These are phyloP conservation scores for Ramaria sp. DNA, from an alignment of 768 basidiomycete genomes.

Conservation along the genomic window DNA sequence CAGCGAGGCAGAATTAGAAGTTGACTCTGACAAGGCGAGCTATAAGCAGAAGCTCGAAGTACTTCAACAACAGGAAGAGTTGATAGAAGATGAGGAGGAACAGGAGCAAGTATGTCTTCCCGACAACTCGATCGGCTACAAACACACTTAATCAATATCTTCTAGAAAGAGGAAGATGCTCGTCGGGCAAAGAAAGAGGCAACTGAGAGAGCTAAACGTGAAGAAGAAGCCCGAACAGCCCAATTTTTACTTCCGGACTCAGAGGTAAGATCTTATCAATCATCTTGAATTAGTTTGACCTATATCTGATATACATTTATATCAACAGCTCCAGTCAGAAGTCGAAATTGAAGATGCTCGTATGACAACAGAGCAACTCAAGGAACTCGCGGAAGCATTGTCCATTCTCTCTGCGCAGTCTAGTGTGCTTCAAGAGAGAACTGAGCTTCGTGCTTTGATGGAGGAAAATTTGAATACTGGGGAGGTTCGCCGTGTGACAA, in stretches of 20 bases:
- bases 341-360: constrained; percentile 64
- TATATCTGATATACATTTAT: not conserved
- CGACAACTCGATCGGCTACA: not conserved
- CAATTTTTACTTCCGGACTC: constrained; percentile 80
- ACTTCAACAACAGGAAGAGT: constrained; percentile 95
- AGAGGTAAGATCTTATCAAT: constrained; percentile 41
- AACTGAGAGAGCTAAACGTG: constrained; percentile 44
- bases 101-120: constrained; percentile 58
- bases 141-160: not conserved
- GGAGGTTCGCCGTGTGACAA: constrained; percentile 39
- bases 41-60: constrained; percentile 99
- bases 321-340: constrained; percentile 50
- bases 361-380: constrained; percentile 94
- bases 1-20: constrained; percentile 94
- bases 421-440: constrained; percentile 90
- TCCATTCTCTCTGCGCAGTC: constrained; percentile 88
- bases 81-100: constrained; percentile 98
- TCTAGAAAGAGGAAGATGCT: constrained; percentile 74
- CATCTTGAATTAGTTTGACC: not conserved
- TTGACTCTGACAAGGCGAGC: constrained; percentile 84
- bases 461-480: constrained; percentile 86
- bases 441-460: constrained; percentile 85
- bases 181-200: constrained; percentile 75
- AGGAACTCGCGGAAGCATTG: constrained; percentile 86
- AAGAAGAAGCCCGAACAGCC: constrained; percentile 65